phyloP scores from a whole-genome alignment of 306 rosid genomes.

The Sesbania bispinosa region DNA sequence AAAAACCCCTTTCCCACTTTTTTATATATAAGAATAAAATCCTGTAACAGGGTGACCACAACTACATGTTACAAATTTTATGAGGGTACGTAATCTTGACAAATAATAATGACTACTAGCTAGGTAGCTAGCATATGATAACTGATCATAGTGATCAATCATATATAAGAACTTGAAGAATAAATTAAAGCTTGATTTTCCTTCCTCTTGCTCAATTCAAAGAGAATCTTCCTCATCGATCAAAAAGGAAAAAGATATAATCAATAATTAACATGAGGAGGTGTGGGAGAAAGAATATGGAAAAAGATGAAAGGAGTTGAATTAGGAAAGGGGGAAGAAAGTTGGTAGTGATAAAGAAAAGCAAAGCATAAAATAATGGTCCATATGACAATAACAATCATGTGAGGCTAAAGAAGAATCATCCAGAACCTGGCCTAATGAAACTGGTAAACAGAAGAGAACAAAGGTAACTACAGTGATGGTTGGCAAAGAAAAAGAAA shows the following conservation, averaged over 20 bases:
- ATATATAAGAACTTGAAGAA: neutral
- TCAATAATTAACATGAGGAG: neutral
- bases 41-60: neutral
- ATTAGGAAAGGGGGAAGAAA: slow-evolving; percentile 17
- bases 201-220: slow-evolving; percentile 1
- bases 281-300: slow-evolving; percentile 5
- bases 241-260: neutral
- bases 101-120: neutral
- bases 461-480: neutral
- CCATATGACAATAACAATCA: neutral
- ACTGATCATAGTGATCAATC: too few relatives aligned
- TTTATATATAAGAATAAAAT: neutral
- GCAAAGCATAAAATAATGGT: slow-evolving; percentile 11
- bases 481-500: neutral
- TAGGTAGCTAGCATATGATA: too few relatives aligned
- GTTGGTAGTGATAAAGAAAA: neutral
- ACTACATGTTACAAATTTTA: slow-evolving; percentile 10
- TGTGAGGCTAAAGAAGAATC: slow-evolving; percentile 11
- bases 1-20: neutral
- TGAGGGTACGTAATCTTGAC: neutral
- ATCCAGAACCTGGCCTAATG: slow-evolving; percentile 15
- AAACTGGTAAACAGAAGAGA: neutral
- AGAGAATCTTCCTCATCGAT: slow-evolving; percentile 15
- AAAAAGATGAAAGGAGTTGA: neutral
- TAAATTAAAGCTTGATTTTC: neutral